phyloP scores from a whole-genome alignment of 1,139 yeast genomes.

The Yamadazyma atmosphaerica region DNA sequence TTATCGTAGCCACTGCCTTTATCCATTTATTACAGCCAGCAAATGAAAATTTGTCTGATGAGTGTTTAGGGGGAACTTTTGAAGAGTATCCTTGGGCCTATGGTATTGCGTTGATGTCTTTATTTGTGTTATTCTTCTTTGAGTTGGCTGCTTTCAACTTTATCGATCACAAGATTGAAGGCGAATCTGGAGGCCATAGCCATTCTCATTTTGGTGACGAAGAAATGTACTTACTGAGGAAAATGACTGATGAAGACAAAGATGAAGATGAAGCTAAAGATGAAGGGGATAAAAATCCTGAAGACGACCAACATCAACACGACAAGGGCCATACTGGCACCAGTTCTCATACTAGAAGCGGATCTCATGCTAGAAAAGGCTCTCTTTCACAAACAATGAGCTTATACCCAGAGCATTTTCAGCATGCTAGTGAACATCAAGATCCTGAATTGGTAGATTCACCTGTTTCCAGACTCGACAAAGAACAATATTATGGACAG shows the following conservation, averaged over 20 bases:
- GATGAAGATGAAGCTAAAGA: constrained; percentile 15
- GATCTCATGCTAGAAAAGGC: too few relatives aligned
- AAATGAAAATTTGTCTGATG: constrained; percentile 40
- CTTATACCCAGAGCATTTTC: constrained; percentile 44
- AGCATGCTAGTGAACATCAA: constrained; percentile 53
- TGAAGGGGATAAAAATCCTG: constrained; percentile 16
- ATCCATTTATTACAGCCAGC: constrained; percentile 86
- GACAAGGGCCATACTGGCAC: too few relatives aligned
- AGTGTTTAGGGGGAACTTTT: constrained; percentile 37
- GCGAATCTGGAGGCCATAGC: constrained; percentile 29
- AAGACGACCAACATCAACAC: constrained; percentile 20
- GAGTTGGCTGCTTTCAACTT: constrained; percentile 57
- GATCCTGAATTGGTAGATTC: constrained; percentile 51
- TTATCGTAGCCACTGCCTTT: constrained; percentile 85
- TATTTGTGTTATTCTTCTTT: constrained; percentile 46
- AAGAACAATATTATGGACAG: constrained; percentile 48
- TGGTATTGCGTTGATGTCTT: constrained; percentile 40
- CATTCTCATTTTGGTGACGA: constrained; percentile 56
- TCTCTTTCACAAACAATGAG: constrained; percentile 13
- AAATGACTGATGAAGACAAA: constrained; percentile 18
- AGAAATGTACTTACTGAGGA: constrained; percentile 27
- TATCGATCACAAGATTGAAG: constrained; percentile 38
- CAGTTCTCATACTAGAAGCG: too few relatives aligned
- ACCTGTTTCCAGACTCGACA: constrained; percentile 33
- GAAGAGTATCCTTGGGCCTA: constrained; percentile 43